Evolutionary conservation across 2,329 filamentous ascomycete species (phyloP), one percentile per base, ranked within the genome.

Genomic region (Laburnicola sp.): DNA sequence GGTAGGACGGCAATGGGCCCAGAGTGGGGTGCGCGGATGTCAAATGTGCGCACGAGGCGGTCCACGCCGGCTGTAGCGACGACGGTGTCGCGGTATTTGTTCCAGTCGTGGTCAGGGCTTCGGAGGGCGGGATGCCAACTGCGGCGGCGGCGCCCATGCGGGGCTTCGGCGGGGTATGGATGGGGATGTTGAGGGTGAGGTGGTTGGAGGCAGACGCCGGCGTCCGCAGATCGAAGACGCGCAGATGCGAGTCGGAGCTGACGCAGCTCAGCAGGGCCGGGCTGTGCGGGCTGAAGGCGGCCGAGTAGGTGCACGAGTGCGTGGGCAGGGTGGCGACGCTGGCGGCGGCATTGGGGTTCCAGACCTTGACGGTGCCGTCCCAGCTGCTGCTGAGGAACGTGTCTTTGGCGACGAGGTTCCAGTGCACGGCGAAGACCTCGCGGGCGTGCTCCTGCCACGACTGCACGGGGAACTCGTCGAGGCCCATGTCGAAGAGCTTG

Each of bases 61-160:
- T 99, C 94, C 3, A 97, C 94, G 48, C 94, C 93, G 1, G 85
- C 94, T 0, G 91, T 91, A 0, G 94, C 94, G 48, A 99, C 78
- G 25, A 97, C 80, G 0, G 86, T 87, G 59, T 91, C 85, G 34
- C 88, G 84, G 75, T 99, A 99, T 75, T 99, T 99, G 77, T 99
- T 99, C 94, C 94, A 99, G 74, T 99, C 94, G 74, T 97, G 94
- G 92, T 96, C 28, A 99, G 82, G 32, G 90, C 85, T 77, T 99
- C 94, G 7, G 85, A 81, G 0, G 91, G 91, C n/a, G 84, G 78
- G 6, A 80, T 70, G 1, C 72, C 71, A 6, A 72, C 70, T 0
- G 71, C 62, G 1, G 73, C 69, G 4, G 72, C 66, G 6, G 72
- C 68, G 5, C 75, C 77, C 51, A 75, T 70, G n/a, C 76, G 75